Evolutionary conservation across 2,329 filamentous ascomycete genomes (phyloP).

Genomic region (Aureobasidium sp.): DNA sequence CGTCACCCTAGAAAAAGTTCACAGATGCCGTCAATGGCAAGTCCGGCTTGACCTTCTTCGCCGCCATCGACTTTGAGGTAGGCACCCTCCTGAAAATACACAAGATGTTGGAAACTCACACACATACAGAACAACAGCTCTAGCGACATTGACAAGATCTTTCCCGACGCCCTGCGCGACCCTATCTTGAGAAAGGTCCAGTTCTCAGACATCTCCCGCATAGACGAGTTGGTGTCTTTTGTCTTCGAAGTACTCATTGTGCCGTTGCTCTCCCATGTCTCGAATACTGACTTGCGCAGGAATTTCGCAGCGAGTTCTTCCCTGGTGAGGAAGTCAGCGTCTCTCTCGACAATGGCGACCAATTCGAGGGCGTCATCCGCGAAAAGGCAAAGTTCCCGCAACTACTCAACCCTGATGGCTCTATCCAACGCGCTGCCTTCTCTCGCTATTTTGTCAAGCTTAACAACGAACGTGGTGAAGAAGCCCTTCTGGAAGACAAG

Average conservation of each 20-base stretch:
- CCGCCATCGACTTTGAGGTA: constrained; percentile 53
- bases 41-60: constrained; percentile 83
- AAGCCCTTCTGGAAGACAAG: constrained; percentile 69
- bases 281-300: constrained; percentile 26
- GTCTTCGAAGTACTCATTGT: constrained; percentile 47
- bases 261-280: background rate
- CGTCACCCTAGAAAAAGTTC: constrained; percentile 63
- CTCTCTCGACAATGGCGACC: constrained; percentile 58
- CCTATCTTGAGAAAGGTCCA: constrained; percentile 87
- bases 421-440: constrained; percentile 56
- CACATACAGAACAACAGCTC: constrained; percentile 50
- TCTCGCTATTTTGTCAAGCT: constrained; percentile 75
- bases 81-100: constrained; percentile 13
- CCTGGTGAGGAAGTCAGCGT: constrained; percentile 79
- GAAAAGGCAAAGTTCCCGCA: constrained; percentile 73
- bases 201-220: constrained; percentile 78
- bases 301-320: constrained; percentile 86
- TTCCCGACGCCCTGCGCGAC: constrained; percentile 83
- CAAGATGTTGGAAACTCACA: constrained; percentile 15
- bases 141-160: constrained; percentile 80
- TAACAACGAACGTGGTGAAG: constrained; percentile 54
- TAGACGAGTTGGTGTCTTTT: constrained; percentile 64
- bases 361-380: constrained; percentile 64
- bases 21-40: constrained; percentile 95
- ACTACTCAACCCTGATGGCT: constrained; percentile 55